phyloP scores from a whole-genome alignment of 2,329 filamentous ascomycete species.

The Paraconiothyrium brasiliense region DNA sequence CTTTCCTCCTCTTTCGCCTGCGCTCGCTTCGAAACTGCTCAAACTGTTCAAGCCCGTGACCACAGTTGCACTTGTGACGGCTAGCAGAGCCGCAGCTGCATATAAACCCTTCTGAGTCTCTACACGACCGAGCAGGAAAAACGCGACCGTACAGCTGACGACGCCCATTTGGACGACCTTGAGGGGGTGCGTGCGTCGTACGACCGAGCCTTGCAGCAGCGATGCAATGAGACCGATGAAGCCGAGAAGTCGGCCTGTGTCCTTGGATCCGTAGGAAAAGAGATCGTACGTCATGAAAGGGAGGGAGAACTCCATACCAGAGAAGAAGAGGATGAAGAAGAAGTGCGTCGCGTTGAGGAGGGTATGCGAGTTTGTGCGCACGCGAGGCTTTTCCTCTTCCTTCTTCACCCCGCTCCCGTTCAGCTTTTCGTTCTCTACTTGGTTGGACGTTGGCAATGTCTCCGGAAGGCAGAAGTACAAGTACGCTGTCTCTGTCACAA shows the following conservation, averaged over 20 bases:
- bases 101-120: constrained; percentile 77
- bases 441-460: constrained; percentile 70
- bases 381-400: constrained; percentile 31
- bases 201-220: constrained; percentile 91
- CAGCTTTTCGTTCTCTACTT: constrained; percentile 28
- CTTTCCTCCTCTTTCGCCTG: constrained; percentile 83
- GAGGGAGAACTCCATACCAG: constrained; percentile 96
- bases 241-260: constrained; percentile 86
- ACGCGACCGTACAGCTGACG: constrained; percentile 78
- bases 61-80: constrained; percentile 91
- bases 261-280: constrained; percentile 80
- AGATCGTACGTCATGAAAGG: constrained; percentile 98
- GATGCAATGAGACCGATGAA: constrained; percentile 92
- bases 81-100: constrained; percentile 81
- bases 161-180: constrained; percentile 82
- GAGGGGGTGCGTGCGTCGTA: constrained; percentile 83
- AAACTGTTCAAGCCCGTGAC: constrained; percentile 93
- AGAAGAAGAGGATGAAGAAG: constrained; percentile 94
- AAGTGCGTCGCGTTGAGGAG: constrained; percentile 88
- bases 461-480: constrained; percentile 87
- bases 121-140: constrained; percentile 79
- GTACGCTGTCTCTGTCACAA: constrained; percentile 87
- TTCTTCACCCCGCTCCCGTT: constrained; percentile 34
- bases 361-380: constrained; percentile 81
- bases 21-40: constrained; percentile 86